Conservation (phyloP, 441 rosid genomes). For the Adansonia madagascariensis region DNA sequence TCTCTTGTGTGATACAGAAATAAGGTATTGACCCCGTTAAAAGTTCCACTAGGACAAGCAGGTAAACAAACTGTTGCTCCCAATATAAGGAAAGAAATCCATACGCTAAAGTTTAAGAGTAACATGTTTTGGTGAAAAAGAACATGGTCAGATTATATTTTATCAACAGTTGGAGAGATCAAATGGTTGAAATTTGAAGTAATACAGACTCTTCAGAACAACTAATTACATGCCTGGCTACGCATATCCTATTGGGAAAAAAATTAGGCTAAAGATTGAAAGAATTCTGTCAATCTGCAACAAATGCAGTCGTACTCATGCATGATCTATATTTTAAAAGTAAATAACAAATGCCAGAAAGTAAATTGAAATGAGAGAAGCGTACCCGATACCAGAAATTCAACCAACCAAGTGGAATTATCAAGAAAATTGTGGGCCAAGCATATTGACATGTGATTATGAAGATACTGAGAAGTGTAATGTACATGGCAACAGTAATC, state of each 20-base stretch:
- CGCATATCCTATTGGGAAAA: too few species aligned
- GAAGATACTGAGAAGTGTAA: conserved; percentile 78
- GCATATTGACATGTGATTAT: conserved; percentile 88
- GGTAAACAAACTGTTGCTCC: background rate
- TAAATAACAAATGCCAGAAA: background rate
- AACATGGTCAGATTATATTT: background rate
- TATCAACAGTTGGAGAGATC: background rate
- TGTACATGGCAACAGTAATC: conserved; percentile 64
- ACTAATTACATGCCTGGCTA: background rate
- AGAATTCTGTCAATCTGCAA: background rate
- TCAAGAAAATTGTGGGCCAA: conserved; percentile 83
- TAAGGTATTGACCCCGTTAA: background rate
- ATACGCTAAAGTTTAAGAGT: background rate
- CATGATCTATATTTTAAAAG: background rate
- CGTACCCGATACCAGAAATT: conserved; percentile 87
- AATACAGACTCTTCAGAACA: background rate
- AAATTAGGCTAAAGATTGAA: background rate
- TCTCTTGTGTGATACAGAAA: background rate
- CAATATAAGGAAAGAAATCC: background rate
- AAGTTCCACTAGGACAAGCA: background rate
- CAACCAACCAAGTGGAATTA: conserved; percentile 86
- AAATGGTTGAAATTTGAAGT: background rate
- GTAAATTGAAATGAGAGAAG: background rate
- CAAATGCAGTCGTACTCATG: background rate
- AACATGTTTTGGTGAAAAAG: background rate